Conservation (phyloP, 371 early-diverging fungal species). For the Gilbertella persicaria region DNA sequence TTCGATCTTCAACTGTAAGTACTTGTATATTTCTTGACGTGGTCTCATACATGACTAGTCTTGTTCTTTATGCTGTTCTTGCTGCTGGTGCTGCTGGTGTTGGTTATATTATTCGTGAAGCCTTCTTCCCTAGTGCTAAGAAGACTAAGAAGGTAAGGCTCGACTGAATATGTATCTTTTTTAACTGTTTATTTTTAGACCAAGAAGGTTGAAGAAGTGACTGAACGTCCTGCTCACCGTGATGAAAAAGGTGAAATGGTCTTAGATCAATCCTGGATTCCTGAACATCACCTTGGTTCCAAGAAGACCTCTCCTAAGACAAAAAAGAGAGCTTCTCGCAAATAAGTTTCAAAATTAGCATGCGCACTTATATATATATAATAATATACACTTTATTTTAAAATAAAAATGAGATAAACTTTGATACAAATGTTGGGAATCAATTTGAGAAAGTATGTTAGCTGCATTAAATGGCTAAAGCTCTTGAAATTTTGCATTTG, state of each 20-base stretch:
- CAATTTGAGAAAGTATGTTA: no score
- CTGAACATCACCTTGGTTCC: slow-evolving; percentile 43
- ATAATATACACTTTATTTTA: no score
- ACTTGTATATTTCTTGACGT: neutral
- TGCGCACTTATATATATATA: no score
- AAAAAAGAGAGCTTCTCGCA: slow-evolving; percentile 42
- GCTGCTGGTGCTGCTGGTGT: slow-evolving; percentile 44
- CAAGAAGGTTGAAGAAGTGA: slow-evolving; percentile 34
- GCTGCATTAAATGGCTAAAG: no score
- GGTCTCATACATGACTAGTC: slow-evolving; percentile 11
- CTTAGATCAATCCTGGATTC: slow-evolving; percentile 55
- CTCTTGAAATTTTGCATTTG: no score
- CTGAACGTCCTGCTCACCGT: slow-evolving; percentile 47
- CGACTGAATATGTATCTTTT: neutral
- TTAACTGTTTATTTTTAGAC: slow-evolving; percentile 11
- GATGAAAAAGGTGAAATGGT: slow-evolving; percentile 55
- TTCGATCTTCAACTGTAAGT: slow-evolving; percentile 54
- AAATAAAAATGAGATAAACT: no score
- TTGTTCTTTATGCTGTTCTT: slow-evolving; percentile 48
- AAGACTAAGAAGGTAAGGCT: slow-evolving; percentile 31
- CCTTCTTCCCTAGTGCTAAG: slow-evolving; percentile 42
- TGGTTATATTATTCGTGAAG: slow-evolving; percentile 44
- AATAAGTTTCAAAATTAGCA: no score
- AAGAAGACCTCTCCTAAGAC: slow-evolving; percentile 43
- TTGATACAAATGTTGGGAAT: no score